Base-by-base conservation (phyloP, 2,329 filamentous ascomycete species). In the Cercospora brassicicola region DNA sequence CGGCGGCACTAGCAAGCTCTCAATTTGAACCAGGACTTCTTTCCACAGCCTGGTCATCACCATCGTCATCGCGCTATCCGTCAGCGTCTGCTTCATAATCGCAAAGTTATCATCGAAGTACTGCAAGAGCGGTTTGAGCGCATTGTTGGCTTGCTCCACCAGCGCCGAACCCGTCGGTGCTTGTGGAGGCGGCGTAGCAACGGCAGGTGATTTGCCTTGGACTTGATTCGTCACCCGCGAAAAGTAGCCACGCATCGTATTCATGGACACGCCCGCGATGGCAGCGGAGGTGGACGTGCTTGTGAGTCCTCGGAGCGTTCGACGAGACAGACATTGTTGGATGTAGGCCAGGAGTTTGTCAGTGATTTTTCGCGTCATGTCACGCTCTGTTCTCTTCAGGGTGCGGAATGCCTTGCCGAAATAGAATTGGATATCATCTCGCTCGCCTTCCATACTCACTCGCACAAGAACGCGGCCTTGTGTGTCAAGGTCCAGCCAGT, bases 71-170 rank as follows among this genome's bases (percentile, higher is more conserved):
- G 95, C 96, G 66, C 93, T 90, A 67, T 93, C 91, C 0, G 95
- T 98, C 66, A 99, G 84, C 0, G 94, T 97, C 79, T 95, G 89
- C 82, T 98, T 97, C 94, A 99, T 97, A 74, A 98, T 97, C 67
- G 93, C 93, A 80, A 99, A 99, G 76, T 99, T 99, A 78, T 97
- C 94, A 78, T 99, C 92, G 78, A 99, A 99, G 79, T 99, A 99
- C 64, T 89, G 87, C 78, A 97, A 95, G 0, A 99, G 85, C 4
- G 93, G 91, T 73, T 91, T 89, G 11, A 99, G 83, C 0, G 93
- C 93, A 73, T 90, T 90, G 72, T 92, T 90, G 20, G 97, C 86
- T 68, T 97, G 93, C 6, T 85, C 85, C 33, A 88, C 87, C 0
- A 92, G 90, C 9, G 90, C 84, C 1, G 64, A 67, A 26, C 65